phyloP scores from a whole-genome alignment of 2,329 filamentous ascomycete genomes.

The Penicillium palitans region DNA sequence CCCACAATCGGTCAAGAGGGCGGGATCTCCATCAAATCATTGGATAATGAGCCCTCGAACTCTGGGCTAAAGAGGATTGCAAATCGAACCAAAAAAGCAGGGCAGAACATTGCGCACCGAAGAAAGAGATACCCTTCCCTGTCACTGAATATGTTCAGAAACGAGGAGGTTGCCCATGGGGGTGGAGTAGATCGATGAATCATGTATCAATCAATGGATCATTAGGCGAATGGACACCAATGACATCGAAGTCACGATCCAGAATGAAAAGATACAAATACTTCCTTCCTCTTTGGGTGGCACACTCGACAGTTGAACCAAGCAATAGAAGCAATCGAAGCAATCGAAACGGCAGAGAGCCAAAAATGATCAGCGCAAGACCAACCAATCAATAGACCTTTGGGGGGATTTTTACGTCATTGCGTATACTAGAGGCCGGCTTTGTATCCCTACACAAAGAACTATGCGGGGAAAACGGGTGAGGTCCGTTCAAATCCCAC shows the following conservation, averaged over 20 bases:
- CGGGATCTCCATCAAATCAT: background rate
- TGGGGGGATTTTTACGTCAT: constrained; percentile 13
- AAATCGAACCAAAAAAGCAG: background rate
- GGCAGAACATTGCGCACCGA: background rate
- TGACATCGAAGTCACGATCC: background rate
- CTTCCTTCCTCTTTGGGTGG: no score
- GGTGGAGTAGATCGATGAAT: constrained; percentile 4
- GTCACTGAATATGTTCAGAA: constrained; percentile 5
- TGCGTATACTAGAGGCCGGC: background rate
- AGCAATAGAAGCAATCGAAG: constrained; percentile 9
- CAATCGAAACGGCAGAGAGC: no score
- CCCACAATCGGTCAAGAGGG: background rate
- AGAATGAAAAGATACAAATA: background rate
- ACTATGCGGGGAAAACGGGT: background rate
- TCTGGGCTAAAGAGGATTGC: background rate
- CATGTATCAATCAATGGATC: constrained; percentile 8
- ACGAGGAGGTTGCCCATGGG: constrained; percentile 7
- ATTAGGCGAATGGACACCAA: constrained; percentile 13
- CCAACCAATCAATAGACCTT: constrained; percentile 9
- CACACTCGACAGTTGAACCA: background rate
- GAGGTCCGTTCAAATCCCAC: background rate
- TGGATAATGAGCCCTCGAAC: background rate
- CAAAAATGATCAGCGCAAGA: constrained; percentile 8
- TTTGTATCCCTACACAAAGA: background rate
- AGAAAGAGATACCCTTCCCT: background rate